Evolutionary conservation across 441 rosid species (phyloP).

Genomic region (Jatropha multifida): DNA sequence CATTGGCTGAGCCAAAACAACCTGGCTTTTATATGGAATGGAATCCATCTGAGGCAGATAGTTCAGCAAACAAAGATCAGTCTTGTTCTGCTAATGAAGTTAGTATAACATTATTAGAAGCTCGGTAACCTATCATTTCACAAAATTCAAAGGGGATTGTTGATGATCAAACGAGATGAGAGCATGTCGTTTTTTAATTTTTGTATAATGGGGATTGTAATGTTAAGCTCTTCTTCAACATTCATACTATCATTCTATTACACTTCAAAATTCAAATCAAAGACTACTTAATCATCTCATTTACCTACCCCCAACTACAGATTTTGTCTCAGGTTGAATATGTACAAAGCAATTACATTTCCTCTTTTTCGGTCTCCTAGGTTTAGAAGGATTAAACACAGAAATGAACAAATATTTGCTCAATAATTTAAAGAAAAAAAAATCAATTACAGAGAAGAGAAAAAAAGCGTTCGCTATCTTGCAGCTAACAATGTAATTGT

Average conservation of each 20-base stretch:
- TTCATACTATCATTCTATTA: no score
- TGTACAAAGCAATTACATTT: neutral
- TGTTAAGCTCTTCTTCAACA: no score
- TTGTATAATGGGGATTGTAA: no score
- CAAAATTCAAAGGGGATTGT: no score
- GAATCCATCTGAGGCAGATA: neutral
- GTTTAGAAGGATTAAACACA: neutral
- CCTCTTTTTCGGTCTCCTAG: neutral
- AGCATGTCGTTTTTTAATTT: no score
- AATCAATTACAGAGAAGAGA: neutral
- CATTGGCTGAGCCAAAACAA: neutral
- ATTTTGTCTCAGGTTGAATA: neutral
- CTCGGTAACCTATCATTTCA: neutral
- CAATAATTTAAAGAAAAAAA: neutral
- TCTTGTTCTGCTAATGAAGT: neutral
- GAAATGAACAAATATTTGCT: neutral
- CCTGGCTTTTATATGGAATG: neutral
- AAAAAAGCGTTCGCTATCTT: conserved; percentile 18
- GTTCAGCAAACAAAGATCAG: neutral
- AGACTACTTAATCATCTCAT: no score
- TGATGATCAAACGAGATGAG: no score
- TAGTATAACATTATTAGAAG: neutral
- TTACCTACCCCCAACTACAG: neutral
- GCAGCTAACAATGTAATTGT: conserved; percentile 30
- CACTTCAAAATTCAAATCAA: no score